A percentile compares a stretch with the other conserved stretches of the same genome.
phyloP scores from a whole-genome alignment of 306 rosid species.

The Senna siamea region DNA sequence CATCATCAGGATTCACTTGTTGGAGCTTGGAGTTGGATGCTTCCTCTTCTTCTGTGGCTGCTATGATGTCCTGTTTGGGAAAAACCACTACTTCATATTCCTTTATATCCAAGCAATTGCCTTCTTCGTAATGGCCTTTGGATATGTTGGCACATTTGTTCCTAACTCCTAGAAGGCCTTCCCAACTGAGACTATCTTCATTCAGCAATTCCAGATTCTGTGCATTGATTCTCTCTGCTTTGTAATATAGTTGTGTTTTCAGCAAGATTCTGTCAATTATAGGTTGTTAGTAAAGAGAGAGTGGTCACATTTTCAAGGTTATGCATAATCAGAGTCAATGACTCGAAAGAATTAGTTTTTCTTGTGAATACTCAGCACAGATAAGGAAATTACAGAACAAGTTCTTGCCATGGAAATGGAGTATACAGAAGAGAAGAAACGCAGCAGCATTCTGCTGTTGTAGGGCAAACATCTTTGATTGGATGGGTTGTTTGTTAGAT shows the following conservation, averaged over 20 bases:
- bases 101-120: constrained; percentile 77
- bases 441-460: constrained; percentile 35
- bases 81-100: constrained; percentile 74
- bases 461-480: constrained; percentile 42
- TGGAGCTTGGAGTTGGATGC: constrained; percentile 78
- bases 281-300: constrained; percentile 46
- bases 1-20: constrained; percentile 63
- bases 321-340: constrained; percentile 49
- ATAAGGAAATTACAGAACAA: constrained; percentile 42
- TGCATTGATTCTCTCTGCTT: constrained; percentile 32
- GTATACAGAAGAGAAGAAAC: constrained; percentile 39
- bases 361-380: constrained; percentile 63
- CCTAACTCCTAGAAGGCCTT: constrained; percentile 57
- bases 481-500: constrained; percentile 57
- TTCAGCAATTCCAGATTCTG: constrained; percentile 29
- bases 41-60: constrained; percentile 79
- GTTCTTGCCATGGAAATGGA: constrained; percentile 47
- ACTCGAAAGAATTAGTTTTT: constrained; percentile 47
- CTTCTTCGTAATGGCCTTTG: constrained; percentile 78
- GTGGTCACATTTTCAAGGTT: constrained; percentile 52
- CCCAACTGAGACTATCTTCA: constrained; percentile 31
- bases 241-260: constrained; percentile 46
- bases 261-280: constrained; percentile 40
- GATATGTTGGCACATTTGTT: constrained; percentile 87
- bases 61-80: constrained; percentile 75